These are phyloP conservation scores for Amanita rimosa DNA, from an alignment of 768 basidiomycete genomes.

Conservation along the genomic window DNA sequence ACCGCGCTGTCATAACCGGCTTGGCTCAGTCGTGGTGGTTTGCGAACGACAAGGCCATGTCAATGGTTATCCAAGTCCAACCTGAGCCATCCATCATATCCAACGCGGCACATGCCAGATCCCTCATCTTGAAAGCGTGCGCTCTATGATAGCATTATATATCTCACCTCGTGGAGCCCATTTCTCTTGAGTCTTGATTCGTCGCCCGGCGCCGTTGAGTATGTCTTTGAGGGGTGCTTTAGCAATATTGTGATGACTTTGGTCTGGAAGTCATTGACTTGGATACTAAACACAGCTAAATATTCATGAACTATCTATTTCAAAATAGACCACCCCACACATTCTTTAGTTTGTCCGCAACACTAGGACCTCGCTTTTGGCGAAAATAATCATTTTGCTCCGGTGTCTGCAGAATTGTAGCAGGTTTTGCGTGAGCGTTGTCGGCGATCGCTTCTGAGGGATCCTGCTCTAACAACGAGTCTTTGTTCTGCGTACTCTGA, in stretches of 20 bases:
- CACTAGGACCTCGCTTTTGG: background rate
- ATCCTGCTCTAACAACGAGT: background rate
- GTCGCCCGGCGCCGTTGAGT: constrained; percentile 31
- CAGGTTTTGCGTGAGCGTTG: no score
- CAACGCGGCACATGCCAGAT: constrained; percentile 5
- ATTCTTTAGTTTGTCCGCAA: background rate
- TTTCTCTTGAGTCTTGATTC: constrained; percentile 38
- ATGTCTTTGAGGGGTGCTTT: constrained; percentile 20
- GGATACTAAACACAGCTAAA: constrained; percentile 22
- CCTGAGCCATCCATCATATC: constrained; percentile 29
- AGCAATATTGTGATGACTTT: constrained; percentile 16
- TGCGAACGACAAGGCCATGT: background rate
- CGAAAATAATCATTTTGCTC: background rate
- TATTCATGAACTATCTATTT: background rate
- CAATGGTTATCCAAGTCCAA: constrained; percentile 18
- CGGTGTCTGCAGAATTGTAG: background rate
- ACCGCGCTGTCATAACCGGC: no score
- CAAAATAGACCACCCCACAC: background rate
- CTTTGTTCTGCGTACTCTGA: background rate
- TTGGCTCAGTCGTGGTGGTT: background rate
- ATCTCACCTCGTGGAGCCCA: constrained; percentile 76
- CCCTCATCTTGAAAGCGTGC: background rate
- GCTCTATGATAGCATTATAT: constrained; percentile 5
- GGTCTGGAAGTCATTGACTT: constrained; percentile 14
- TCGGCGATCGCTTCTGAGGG: background rate